Base-by-base conservation (phyloP, 352 stramenopile species). In the Pythium chondricola region DNA sequence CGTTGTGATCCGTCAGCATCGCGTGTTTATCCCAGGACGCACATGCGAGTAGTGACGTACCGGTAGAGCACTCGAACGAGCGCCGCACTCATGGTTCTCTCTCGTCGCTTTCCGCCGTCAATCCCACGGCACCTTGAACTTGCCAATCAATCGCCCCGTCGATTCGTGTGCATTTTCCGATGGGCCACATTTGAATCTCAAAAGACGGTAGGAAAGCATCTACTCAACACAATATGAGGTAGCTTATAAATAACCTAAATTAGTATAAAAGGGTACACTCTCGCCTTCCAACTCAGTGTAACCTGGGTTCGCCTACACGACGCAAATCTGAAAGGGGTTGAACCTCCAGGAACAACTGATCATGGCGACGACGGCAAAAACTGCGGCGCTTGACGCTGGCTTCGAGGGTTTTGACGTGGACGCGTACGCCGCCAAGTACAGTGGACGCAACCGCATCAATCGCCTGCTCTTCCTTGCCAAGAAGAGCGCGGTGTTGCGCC, bases 321-420 rank as follows among this genome's bases (percentile, higher is more conserved):
- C 16, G 29, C 35, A 35, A 32, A 49, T 49, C 43, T 46, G 22
- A 37, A 26, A 46, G 24, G 46, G 53, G 53, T 61, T 61, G 43
- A 56, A 35, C 32, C 65, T 16, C 49, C 67, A 49, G 39, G 4
- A 42, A 45, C 10, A 40, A 31, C 18, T 7, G 33, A 41, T 7
- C n/a, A 53, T 48, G 52, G 37, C 43, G 52, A 46, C 35, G 43
- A 60, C 22, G 24, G 39, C 29, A 33, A 33, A 39, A 31, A 44
- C 30, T 24, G 29, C 30, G 35, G 40, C 56, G 38, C 43, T 30
- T 20, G 40, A 52, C 25, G 39, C 20, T 30, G 44, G 37, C 46
- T 56, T 80, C 38, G 74, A 80, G 22, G 71, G 70, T 38, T 90
- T 95, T 43, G 83, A 95, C 52, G 68, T 95, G 51, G 83, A 95